Percentiles rank a stretch among this genome's conserved stretches.
These are phyloP conservation scores for Gnomoniopsis smithogilvyi DNA, from an alignment of 2,329 filamentous ascomycete genomes.

Conservation along the genomic window DNA sequence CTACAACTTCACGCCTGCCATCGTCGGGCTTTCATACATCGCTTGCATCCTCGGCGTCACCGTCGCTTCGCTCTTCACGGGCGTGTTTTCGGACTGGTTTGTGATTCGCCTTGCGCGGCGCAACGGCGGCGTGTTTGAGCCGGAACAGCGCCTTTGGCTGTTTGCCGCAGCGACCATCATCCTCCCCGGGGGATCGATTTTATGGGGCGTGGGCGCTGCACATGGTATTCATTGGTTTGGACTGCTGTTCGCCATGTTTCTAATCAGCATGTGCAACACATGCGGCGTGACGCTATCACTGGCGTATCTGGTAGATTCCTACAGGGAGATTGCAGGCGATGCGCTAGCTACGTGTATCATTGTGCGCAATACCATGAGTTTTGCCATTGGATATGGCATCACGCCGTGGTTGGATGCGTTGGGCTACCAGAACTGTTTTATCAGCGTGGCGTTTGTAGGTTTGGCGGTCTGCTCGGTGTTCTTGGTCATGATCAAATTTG, in stretches of 20 bases:
- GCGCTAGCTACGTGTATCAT: conserved; percentile 48
- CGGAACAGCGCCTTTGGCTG: conserved; percentile 30
- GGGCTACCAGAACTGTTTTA: conserved; percentile 17
- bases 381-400: conserved; percentile 18
- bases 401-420: conserved; percentile 17
- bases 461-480: conserved; percentile 28
- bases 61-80: conserved; percentile 24
- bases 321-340: conserved; percentile 44
- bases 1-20: conserved; percentile 28
- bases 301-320: conserved; percentile 46
- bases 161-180: conserved; percentile 34
- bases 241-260: conserved; percentile 43
- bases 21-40: conserved; percentile 26
- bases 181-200: conserved; percentile 39
- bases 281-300: conserved; percentile 41
- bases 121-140: conserved; percentile 31
- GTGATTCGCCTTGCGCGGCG: conserved; percentile 27
- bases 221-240: conserved; percentile 42
- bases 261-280: conserved; percentile 40
- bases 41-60: conserved; percentile 28
- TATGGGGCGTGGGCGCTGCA: conserved; percentile 50
- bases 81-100: conserved; percentile 29
- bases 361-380: conserved; percentile 18
- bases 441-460: conserved; percentile 28
- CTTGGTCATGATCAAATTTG: conserved; percentile 28